Evolutionary conservation across 1,284 basidiomycete species (phyloP), one percentile per base, ranked within the genome.

Genomic region (Naganishia sp.): DNA sequence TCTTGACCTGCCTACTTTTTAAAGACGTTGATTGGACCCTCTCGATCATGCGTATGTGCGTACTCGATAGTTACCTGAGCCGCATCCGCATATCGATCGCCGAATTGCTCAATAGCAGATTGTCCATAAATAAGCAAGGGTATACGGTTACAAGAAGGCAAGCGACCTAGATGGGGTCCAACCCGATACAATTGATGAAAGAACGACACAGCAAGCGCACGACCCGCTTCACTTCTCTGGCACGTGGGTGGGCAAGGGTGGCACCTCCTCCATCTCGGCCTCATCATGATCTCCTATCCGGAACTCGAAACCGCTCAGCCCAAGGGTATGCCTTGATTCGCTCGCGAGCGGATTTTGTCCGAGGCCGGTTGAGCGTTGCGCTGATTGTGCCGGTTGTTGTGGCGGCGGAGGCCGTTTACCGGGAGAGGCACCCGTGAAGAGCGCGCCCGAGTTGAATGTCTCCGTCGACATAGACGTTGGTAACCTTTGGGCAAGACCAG

Each of bases 231-330:
- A 39, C 36, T 39, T 39, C 13, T 9, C 36, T 6, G 53, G n/a
- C 10, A 42, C 36, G 6, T 42, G 53, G 3, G 53, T 42, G 7
- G 53, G 53, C 28, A 55, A 21, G n/a, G 53, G 49, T 16, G 60
- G 60, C 23, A 54, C 13, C 45, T 55, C 63, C 49, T 46, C 46
- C 31, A 36, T 21, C 18, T 33, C 50, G 7, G 28, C 50, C n/a
- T 65, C 45, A 46, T 50, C 45, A 10, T 52, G 36, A 15, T 59
- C 64, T 13, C 68, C 63, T 67, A 76, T 73, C 50, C 59, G 70
- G 48, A 78, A 79, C 28, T 77, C 77, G 64, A 79, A 77, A 18
- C 72, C 78, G 21, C 75, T 74, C 28, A 79, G 67, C 0, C 76
- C 77, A 15, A 67, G 53, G 15, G 66, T 64, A 49, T 59, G 46